Conservation (phyloP, 1,284 basidiomycete species). For the Naganishia cerealis region DNA sequence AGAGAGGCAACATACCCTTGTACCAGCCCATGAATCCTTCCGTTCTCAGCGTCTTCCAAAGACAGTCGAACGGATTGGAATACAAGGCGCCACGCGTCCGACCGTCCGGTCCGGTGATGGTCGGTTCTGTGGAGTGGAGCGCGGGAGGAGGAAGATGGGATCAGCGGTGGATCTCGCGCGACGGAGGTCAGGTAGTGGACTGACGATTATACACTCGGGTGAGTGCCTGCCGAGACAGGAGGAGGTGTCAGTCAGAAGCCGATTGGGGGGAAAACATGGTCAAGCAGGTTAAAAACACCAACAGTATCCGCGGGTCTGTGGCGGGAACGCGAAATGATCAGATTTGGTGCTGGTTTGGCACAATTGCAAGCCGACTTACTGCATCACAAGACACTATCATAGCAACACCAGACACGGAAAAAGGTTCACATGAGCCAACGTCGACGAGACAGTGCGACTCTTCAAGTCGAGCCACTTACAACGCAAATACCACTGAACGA, state of each 20-base stretch:
- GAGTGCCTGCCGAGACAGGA: slow-evolving; percentile 62
- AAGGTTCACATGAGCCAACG: slow-evolving; percentile 19
- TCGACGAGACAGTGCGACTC: background rate
- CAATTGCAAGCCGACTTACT: slow-evolving; percentile 59
- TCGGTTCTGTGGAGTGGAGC: slow-evolving; percentile 61
- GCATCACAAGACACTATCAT: slow-evolving; percentile 75
- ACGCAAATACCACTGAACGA: slow-evolving; percentile 88
- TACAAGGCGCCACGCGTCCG: slow-evolving; percentile 75
- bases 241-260: background rate
- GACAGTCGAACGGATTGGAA: slow-evolving; percentile 87
- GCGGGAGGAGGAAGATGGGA: background rate
- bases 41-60: slow-evolving; percentile 89
- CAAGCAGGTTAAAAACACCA: slow-evolving; percentile 7
- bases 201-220: slow-evolving; percentile 91
- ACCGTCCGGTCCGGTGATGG: slow-evolving; percentile 69
- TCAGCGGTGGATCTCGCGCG: background rate
- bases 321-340: background rate
- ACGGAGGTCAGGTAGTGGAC: slow-evolving; percentile 16
- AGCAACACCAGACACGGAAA: slow-evolving; percentile 22
- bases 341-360: background rate
- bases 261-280: no score
- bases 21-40: slow-evolving; percentile 91
- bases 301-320: slow-evolving; percentile 45
- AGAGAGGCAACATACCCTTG: slow-evolving; percentile 63
- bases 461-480: slow-evolving; percentile 57